Conservation (phyloP, 768 basidiomycete genomes). For the Amyloporia xantha region DNA sequence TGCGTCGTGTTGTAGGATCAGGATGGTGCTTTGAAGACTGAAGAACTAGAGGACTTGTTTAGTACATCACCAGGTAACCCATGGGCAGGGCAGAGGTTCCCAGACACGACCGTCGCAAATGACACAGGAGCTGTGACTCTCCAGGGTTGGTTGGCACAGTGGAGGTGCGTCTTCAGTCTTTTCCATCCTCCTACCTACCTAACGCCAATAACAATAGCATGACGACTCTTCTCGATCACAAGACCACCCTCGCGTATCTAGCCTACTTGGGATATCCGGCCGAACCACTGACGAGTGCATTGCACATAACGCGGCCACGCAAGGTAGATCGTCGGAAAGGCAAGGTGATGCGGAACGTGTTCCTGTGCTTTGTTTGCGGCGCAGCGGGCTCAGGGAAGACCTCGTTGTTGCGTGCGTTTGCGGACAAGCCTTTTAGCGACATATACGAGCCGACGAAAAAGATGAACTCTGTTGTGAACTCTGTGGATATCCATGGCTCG, state of each 20-base stretch:
- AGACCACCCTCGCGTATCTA: constrained; percentile 87
- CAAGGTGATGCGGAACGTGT: constrained; percentile 86
- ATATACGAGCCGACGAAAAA: constrained; percentile 86
- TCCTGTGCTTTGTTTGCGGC: constrained; percentile 89
- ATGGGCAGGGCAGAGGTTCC: constrained; percentile 90
- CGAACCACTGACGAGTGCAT: constrained; percentile 72
- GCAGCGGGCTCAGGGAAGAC: constrained; percentile 97
- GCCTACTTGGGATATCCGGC: constrained; percentile 90
- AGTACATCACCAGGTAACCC: constrained; percentile 95
- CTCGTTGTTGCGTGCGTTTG: constrained; percentile 75
- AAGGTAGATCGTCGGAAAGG: constrained; percentile 82
- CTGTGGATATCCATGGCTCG: constrained; percentile 88
- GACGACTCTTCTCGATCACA: constrained; percentile 94
- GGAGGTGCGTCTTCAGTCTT: constrained; percentile 56
- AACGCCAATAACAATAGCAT: constrained; percentile 47
- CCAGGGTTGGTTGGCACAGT: constrained; percentile 97
- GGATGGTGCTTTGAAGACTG: constrained; percentile 83
- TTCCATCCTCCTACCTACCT: not conserved
- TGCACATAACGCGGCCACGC: constrained; percentile 79
- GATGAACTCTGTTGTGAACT: constrained; percentile 88
- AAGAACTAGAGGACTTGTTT: constrained; percentile 84
- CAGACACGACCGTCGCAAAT: constrained; percentile 82
- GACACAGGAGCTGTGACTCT: constrained; percentile 89
- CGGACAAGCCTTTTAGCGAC: constrained; percentile 69
- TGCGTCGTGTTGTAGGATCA: constrained; percentile 68